A percentile compares a stretch with the other conserved stretches of the same genome.
Conservation (phyloP, 164 flowering plant genomes). For the Tetracentron sinense region DNA sequence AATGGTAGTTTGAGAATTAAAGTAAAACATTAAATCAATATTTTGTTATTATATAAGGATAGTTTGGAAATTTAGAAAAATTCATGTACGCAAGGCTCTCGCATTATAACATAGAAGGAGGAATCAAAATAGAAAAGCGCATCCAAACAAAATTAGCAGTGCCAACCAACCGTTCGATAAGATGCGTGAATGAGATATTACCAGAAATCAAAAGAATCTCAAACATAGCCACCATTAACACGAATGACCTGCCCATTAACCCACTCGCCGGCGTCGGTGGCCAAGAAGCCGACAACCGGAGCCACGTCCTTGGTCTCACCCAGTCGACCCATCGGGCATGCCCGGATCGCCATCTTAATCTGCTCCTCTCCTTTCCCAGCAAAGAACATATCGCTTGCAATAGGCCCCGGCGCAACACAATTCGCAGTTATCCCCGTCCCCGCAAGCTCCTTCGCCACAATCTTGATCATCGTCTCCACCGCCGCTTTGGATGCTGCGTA, state of each 20-base stretch:
- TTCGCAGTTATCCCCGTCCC: slow-evolving; percentile 58
- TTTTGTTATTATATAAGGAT: too few relatives aligned
- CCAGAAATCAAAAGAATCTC: neutral
- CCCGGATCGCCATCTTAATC: slow-evolving; percentile 26
- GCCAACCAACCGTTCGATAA: too few relatives aligned
- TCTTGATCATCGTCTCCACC: slow-evolving; percentile 58
- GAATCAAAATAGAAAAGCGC: too few relatives aligned
- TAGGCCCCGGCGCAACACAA: slow-evolving; percentile 60
- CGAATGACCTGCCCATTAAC: slow-evolving; percentile 57
- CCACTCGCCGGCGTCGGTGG: slow-evolving; percentile 49
- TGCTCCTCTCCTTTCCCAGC: slow-evolving; percentile 44
- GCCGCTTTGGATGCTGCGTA: slow-evolving; percentile 63
- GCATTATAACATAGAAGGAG: too few relatives aligned
- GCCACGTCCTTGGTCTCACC: slow-evolving; percentile 48
- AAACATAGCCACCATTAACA: slow-evolving; percentile 54
- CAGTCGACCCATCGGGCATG: slow-evolving; percentile 38
- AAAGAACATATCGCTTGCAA: slow-evolving; percentile 56
- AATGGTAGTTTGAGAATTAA: too few relatives aligned
- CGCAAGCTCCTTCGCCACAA: slow-evolving; percentile 56
- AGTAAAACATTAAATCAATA: too few relatives aligned
- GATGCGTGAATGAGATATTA: too few relatives aligned
- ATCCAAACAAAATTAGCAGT: too few relatives aligned
- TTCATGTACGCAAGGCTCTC: too few relatives aligned
- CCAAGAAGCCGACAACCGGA: slow-evolving; percentile 53
- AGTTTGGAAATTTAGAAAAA: too few relatives aligned